phyloP scores from a whole-genome alignment of 768 basidiomycete genomes.

The Hypholoma sublateritium region DNA sequence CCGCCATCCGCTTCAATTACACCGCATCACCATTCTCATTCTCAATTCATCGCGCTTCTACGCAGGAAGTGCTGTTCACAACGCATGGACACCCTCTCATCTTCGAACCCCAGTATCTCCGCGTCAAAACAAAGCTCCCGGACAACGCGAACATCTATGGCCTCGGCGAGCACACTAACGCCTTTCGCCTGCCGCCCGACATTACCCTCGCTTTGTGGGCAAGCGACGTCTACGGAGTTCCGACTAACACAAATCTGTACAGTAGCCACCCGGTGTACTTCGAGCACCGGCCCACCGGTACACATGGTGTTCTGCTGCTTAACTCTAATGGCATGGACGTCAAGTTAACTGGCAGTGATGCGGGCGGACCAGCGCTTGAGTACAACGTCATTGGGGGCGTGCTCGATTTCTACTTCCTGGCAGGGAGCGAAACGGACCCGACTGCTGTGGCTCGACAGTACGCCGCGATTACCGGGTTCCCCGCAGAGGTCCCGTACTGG shows the following conservation, averaged over 20 bases:
- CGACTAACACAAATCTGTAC: conserved; percentile 66
- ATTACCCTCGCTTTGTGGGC: conserved; percentile 7
- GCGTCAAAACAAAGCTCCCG: conserved; percentile 65
- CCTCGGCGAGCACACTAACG: conserved; percentile 70
- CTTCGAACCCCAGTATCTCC: conserved; percentile 77
- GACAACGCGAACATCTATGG: conserved; percentile 71
- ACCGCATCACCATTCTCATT: conserved; percentile 62
- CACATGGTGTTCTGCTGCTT: conserved; percentile 69
- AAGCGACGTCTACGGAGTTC: conserved; percentile 57
- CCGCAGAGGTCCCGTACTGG: conserved; percentile 79
- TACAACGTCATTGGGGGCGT: conserved; percentile 80
- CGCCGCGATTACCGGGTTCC: conserved; percentile 60
- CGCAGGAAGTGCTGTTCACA: conserved; percentile 58
- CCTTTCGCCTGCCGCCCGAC: conserved; percentile 55
- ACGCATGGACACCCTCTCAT: conserved; percentile 62
- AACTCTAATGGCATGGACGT: conserved; percentile 80
- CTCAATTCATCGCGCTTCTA: conserved; percentile 47
- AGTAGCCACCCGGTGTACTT: conserved; percentile 74
- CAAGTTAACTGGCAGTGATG: conserved; percentile 50
- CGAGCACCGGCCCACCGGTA: conserved; percentile 63
- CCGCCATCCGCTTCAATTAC: conserved; percentile 60
- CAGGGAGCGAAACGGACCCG: conserved; percentile 61
- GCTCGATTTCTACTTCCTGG: conserved; percentile 77
- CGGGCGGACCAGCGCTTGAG: conserved; percentile 46
- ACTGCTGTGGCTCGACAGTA: conserved; percentile 65